A percentile compares a stretch with the other conserved stretches of the same genome.
Conservation (phyloP, 768 basidiomycete genomes). For the Tricholoma bakamatsutake region DNA sequence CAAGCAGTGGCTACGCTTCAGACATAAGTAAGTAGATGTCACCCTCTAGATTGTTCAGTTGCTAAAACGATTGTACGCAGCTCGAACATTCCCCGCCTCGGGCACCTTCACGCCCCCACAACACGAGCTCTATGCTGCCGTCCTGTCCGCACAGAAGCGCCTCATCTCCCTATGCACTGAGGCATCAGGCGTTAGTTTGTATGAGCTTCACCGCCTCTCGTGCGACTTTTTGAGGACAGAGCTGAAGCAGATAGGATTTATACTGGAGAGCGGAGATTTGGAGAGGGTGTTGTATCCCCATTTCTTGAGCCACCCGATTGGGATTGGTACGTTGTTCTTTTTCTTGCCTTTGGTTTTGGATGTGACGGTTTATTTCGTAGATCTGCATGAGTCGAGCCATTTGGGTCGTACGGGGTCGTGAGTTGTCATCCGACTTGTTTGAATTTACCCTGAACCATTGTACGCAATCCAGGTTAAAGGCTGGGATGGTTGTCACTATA, state of each 20-base stretch:
- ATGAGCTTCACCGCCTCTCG: slow-evolving; percentile 74
- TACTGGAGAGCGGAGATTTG: slow-evolving; percentile 49
- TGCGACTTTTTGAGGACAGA: slow-evolving; percentile 63
- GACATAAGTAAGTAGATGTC: slow-evolving; percentile 71
- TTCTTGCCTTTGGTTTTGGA: background rate
- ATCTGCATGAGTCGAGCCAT: slow-evolving; percentile 81
- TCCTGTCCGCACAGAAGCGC: slow-evolving; percentile 66
- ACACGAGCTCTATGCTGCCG: slow-evolving; percentile 76
- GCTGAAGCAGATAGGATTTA: slow-evolving; percentile 73
- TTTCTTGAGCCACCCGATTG: slow-evolving; percentile 87
- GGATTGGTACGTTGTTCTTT: slow-evolving; percentile 55
- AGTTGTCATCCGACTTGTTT: slow-evolving; percentile 17
- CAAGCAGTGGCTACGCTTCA: slow-evolving; percentile 86
- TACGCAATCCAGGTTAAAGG: slow-evolving; percentile 45
- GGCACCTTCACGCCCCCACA: slow-evolving; percentile 79
- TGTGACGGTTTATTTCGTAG: slow-evolving; percentile 31
- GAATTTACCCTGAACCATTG: background rate
- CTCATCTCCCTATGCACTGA: slow-evolving; percentile 60
- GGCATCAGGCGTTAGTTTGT: slow-evolving; percentile 48
- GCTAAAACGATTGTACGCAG: slow-evolving; percentile 28
- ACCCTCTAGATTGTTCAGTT: background rate
- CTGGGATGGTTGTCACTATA: slow-evolving; percentile 89
- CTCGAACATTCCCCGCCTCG: slow-evolving; percentile 83
- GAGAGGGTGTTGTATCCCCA: slow-evolving; percentile 88
- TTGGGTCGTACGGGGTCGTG: slow-evolving; percentile 51